phyloP scores from a whole-genome alignment of 2,329 filamentous ascomycete genomes.

The Colletotrichum tabaci region DNA sequence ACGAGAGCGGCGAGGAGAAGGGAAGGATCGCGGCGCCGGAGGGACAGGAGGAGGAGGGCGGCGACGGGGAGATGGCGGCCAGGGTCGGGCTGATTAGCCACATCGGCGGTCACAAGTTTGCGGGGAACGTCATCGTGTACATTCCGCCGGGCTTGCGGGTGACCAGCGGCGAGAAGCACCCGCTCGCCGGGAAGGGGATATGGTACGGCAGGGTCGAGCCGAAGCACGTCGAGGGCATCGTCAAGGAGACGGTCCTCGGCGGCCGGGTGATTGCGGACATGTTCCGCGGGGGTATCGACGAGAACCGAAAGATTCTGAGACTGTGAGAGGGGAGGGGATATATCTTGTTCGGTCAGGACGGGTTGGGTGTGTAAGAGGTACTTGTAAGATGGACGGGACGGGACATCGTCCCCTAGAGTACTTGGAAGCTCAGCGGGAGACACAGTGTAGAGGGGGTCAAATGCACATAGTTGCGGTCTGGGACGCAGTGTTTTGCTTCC shows the following conservation, averaged over 20 bases:
- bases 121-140: constrained; percentile 88
- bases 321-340: constrained; percentile 45
- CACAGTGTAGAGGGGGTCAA: background rate
- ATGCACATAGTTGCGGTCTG: background rate
- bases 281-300: constrained; percentile 79
- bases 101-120: constrained; percentile 88
- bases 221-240: constrained; percentile 81
- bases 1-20: constrained; percentile 45
- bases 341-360: too few relatives aligned
- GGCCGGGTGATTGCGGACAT: constrained; percentile 79
- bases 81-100: constrained; percentile 82
- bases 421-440: background rate
- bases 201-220: constrained; percentile 89
- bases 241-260: constrained; percentile 77
- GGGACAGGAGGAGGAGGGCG: constrained; percentile 28
- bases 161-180: constrained; percentile 62
- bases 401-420: background rate
- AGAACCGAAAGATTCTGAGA: constrained; percentile 67
- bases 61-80: constrained; percentile 57
- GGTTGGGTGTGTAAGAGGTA: background rate
- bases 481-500: background rate
- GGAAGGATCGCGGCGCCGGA: constrained; percentile 22
- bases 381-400: constrained; percentile 7
- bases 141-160: constrained; percentile 70
- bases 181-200: constrained; percentile 79